Evolutionary conservation across 2,329 filamentous ascomycete species (phyloP), one percentile per base, ranked within the genome.

Genomic region (Ophiobolus disseminans): DNA sequence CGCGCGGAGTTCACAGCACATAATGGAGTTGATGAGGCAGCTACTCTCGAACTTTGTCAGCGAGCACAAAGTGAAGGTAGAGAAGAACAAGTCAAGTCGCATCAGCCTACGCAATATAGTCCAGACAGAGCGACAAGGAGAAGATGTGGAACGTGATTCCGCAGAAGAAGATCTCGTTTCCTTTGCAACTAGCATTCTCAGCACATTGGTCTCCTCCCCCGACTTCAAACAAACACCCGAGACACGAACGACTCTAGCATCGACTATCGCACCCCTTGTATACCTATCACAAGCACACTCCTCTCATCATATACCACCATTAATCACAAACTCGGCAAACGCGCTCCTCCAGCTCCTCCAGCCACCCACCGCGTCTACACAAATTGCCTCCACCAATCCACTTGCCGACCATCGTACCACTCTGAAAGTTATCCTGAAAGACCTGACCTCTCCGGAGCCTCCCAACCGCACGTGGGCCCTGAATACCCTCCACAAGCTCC

Each of bases 21-120:
- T 89, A 5, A 73, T 91, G 2, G 81, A 85, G 36, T 78, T 91
- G 2, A 80, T 87, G 39, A 77, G 78, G 40, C 81, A 87, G 45
- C 78, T 91, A 0, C 68, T 91, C 1, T 69, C 73, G 4, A 66
- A 68, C 23, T 70, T 63, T 32, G 56, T 68, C 4, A 76, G 77
- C 13, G 76, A 79, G 23, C 69, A 76, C 5, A 72, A 74, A 3
- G 70, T 75, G 0, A 59, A 45, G 81, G 84, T 28, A 69, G 81
- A 16, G 62, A 28, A 53, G 5, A 54, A 50, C 0, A 64, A 49
- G 25, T 58, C 65, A 2, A 71, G 54, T 37, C 64, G 65, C 26
- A 53, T 59, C 9, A 66, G 55, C 36, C 38, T 75, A 0, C 40
- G 51, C 1, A 63, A 57, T 25, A 61, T 74, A 30, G 56, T 70